Evolutionary conservation across 805 yeast species (phyloP), one percentile per base, ranked within the genome.

Genomic region (Wickerhamomyces sydowiorum): DNA sequence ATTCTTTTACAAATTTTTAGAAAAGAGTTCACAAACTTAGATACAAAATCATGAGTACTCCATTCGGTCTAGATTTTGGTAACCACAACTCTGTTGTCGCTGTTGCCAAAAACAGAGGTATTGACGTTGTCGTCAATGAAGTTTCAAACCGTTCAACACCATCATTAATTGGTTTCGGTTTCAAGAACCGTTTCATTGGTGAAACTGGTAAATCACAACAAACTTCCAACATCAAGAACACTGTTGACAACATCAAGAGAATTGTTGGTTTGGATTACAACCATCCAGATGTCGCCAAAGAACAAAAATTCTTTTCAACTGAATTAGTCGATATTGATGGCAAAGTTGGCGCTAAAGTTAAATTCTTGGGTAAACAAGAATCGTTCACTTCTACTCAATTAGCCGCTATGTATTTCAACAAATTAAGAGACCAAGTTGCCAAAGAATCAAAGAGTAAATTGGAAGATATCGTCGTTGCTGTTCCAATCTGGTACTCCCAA

Each of bases 121-220:
- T 93, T 63, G 99, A 93, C 68, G 83, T 93, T 59, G 87, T 93
- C 59, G 98, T 93, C 71, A 93, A 93, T 66, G 99, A 93, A 71
- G 98, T 93, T 38, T 90, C 98, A 44, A 93, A 93, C 83, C 85
- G 99, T 70, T 68, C 95, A 53, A 93, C 99, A 27, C 99, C 99
- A 52, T 66, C 86, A 25, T 66, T 87, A 52, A 93, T 93, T 54
- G 98, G 96, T 27, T 93, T 93, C 57, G 97, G 97, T 54, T 64
- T 61, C 52, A 87, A 86, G 70, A 82, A 78, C 77, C 82, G 99
- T 73, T 82, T 78, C 62, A 80, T 93, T 54, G 99, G 99, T 64
- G 99, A 93, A 73, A 60, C 86, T 40, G 99, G 96, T 60, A 90
- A 89, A 77, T 86, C 88, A 53, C 96, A 93, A 70, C 97, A 93